These are phyloP conservation scores for Taphrina sp. DNA, from an alignment of 1,139 yeast species.

Conservation along the genomic window DNA sequence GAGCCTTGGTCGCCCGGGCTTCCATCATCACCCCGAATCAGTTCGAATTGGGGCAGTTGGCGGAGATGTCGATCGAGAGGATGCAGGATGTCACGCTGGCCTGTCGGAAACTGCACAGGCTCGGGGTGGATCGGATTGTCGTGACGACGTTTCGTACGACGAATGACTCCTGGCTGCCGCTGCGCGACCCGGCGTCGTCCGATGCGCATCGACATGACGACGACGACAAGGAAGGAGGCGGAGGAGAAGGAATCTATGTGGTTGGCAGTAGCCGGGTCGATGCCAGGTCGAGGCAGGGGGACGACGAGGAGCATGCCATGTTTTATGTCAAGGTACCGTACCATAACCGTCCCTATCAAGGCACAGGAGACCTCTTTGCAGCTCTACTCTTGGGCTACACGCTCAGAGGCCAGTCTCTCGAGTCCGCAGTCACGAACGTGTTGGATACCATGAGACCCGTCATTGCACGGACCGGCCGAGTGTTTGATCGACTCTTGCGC, in stretches of 20 bases:
- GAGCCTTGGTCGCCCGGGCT: slow-evolving; percentile 53
- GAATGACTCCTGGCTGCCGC: slow-evolving; percentile 38
- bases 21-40: slow-evolving; percentile 85
- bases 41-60: slow-evolving; percentile 65
- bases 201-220: slow-evolving; percentile 56
- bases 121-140: slow-evolving; percentile 60
- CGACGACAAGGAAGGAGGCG: too few species aligned
- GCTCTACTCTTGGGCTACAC: slow-evolving; percentile 46
- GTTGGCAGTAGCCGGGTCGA: slow-evolving; percentile 4
- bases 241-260: slow-evolving; percentile 34
- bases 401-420: background rate
- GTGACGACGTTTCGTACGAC: slow-evolving; percentile 58
- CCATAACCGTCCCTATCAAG: slow-evolving; percentile 75
- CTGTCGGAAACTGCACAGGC: slow-evolving; percentile 54
- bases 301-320: background rate
- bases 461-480: slow-evolving; percentile 12
- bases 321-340: slow-evolving; percentile 53
- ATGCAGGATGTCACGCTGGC: slow-evolving; percentile 51
- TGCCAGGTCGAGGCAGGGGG: background rate
- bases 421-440: slow-evolving; percentile 11
- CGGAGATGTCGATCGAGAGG: slow-evolving; percentile 49
- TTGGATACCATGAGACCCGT: slow-evolving; percentile 16
- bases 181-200: slow-evolving; percentile 51
- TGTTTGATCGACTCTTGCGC: slow-evolving; percentile 1
- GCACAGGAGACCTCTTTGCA: slow-evolving; percentile 89